These are phyloP conservation scores for Tulasnella sp. DNA, from an alignment of 768 basidiomycete genomes.

Conservation along the genomic window DNA sequence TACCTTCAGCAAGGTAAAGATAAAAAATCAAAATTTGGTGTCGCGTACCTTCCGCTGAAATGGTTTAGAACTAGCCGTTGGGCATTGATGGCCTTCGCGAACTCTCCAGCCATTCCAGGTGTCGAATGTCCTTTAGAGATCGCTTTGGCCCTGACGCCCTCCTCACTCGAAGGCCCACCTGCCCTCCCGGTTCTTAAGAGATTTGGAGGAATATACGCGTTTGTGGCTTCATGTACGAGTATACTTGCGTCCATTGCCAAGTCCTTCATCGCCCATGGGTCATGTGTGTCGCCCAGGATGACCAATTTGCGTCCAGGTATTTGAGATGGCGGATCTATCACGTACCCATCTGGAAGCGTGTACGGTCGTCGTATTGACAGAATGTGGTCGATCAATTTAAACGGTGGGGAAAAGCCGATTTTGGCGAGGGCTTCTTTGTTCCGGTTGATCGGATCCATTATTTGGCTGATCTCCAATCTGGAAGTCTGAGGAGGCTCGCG, in stretches of 20 bases:
- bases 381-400: conserved; percentile 32
- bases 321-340: conserved; percentile 33
- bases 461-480: conserved; percentile 27
- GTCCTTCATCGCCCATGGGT: conserved; percentile 54
- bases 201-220: conserved; percentile 58
- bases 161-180: conserved; percentile 34
- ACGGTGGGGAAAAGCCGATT: conserved; percentile 35
- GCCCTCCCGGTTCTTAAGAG: conserved; percentile 42
- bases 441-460: conserved; percentile 28
- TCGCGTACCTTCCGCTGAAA: conserved; percentile 59
- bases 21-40: background rate
- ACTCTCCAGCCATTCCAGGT: conserved; percentile 70
- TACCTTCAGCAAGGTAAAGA: background rate
- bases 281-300: conserved; percentile 72
- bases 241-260: conserved; percentile 63
- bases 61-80: conserved; percentile 69
- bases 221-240: conserved; percentile 84
- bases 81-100: conserved; percentile 61
- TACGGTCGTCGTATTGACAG: conserved; percentile 31
- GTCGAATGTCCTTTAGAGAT: conserved; percentile 73
- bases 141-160: conserved; percentile 54
- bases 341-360: conserved; percentile 35
- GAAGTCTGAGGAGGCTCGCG: conserved; percentile 46
- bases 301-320: conserved; percentile 62
- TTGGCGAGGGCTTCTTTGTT: conserved; percentile 32